Percentiles rank a stretch among this genome's conserved stretches.
These are phyloP conservation scores for Echinosophora koreensis DNA, from an alignment of 306 rosid genomes.

Conservation along the genomic window DNA sequence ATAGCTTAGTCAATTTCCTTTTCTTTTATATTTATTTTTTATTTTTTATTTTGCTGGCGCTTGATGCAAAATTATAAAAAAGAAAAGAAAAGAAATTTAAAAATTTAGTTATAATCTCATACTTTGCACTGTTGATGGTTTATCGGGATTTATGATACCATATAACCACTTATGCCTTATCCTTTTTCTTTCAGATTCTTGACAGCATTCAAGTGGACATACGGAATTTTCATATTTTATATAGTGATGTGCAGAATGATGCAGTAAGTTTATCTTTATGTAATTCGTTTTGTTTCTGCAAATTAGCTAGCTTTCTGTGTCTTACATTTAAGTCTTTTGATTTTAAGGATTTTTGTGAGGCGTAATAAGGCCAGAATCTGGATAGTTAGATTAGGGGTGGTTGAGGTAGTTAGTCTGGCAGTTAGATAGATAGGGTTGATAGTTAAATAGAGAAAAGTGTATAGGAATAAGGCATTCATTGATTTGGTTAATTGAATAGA, in stretches of 20 bases:
- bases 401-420: not conserved
- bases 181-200: slow-evolving; percentile 62
- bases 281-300: not conserved
- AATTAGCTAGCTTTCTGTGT: slow-evolving; percentile 1
- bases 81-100: not conserved
- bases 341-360: not conserved
- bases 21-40: not conserved
- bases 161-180: slow-evolving; percentile 30
- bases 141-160: slow-evolving; percentile 20
- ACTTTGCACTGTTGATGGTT: slow-evolving; percentile 26
- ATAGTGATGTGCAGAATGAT: slow-evolving; percentile 63
- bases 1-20: not conserved
- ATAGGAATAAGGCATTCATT: no score
- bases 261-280: slow-evolving; percentile 57
- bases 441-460: no score
- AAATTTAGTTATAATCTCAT: not conserved
- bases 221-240: slow-evolving; percentile 75
- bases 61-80: slow-evolving; percentile 11
- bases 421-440: not conserved
- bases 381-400: no score
- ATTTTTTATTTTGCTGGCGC: not conserved
- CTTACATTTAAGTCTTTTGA: slow-evolving; percentile 24
- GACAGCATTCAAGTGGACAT: slow-evolving; percentile 95
- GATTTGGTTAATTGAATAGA: no score
- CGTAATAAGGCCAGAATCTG: not conserved